Evolutionary conservation across 179 eudicot species (phyloP), one percentile per base, ranked within the genome.

Genomic region (Patellifolia procumbens): DNA sequence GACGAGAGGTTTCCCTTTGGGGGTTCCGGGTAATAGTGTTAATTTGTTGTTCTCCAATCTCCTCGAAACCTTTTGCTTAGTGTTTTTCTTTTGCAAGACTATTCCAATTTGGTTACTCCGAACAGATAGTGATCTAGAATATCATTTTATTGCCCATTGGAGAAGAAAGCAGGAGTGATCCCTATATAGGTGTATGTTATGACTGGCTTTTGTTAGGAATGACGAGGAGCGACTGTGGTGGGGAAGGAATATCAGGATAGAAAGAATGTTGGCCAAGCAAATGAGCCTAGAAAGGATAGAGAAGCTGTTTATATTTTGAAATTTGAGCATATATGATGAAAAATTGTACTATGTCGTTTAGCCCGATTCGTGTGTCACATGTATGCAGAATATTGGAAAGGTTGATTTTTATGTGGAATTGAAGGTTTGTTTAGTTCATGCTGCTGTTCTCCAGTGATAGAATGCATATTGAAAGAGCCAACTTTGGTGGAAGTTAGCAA

Each of bases 401-500:
- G 19, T 28, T 2, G 39, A 48, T 59, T 3, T 35, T 12, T 13
- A 4, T 48, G 73, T 69, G 73, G 55, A 69, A 48, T 46, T 31
- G 59, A 28, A 20, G 7, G 73, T 49, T n/a, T n/a, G n/a, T n/a
- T n/a, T n/a, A n/a, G n/a, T n/a, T 46, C 22, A 17, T 13, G 10
- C 37, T 62, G 67, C 16, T 48, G 28, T 26, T 39, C 29, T 39
- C 12, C 31, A 43, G 52, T 13, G 17, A 43, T 67, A 26, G 9
- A 72, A 55, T 55, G 4, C 5, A 53, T 32, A 9, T 16, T 7
- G 42, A 74, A 46, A 43, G 12, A 22, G 67, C 58, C 77, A 74
- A 74, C 62, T 16, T 62, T 46, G 55, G 28, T 61, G 34, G 43
- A 74, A 62, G 70, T 62, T 51, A 29, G 58, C 56, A 35, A 63